Percentiles rank a stretch among this genome's conserved stretches.
phyloP scores from a whole-genome alignment of 1,139 yeast genomes.

The Kluyveromyces sp. region DNA sequence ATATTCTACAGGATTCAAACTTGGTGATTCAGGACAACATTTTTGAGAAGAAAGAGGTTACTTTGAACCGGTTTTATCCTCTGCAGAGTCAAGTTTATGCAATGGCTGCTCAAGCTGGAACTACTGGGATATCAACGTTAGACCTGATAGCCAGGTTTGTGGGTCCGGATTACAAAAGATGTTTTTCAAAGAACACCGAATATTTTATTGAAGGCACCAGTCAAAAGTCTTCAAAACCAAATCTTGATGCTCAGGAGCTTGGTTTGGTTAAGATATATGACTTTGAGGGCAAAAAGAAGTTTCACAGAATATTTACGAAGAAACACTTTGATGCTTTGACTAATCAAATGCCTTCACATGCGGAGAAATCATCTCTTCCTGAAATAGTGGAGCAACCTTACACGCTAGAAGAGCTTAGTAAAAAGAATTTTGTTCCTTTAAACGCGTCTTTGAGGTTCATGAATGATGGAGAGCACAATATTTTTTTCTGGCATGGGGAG shows the following conservation, averaged over 20 bases:
- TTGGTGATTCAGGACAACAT: conserved; percentile 26
- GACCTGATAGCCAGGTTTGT: conserved; percentile 42
- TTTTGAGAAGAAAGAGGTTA: conserved; percentile 16
- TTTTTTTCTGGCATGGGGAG: conserved; percentile 32
- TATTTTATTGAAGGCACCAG: conserved; percentile 34
- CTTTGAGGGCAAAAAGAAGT: conserved; percentile 66
- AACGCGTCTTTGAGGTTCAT: conserved; percentile 28
- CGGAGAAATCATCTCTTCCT: background rate
- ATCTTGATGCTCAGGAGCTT: conserved; percentile 24
- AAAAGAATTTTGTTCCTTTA: conserved; percentile 19
- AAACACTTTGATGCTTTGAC: conserved; percentile 34
- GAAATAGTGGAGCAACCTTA: conserved; percentile 11
- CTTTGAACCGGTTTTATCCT: conserved; percentile 52
- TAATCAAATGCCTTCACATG: conserved; percentile 9
- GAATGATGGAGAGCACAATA: conserved; percentile 16
- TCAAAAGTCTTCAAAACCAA: conserved; percentile 24
- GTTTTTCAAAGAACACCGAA: conserved; percentile 46
- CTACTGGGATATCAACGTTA: conserved; percentile 52
- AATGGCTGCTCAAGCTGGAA: conserved; percentile 36
- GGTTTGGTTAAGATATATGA: conserved; percentile 59
- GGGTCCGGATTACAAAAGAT: conserved; percentile 49
- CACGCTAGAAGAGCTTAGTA: conserved; percentile 16
- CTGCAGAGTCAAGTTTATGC: conserved; percentile 55
- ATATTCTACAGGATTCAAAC: conserved; percentile 28
- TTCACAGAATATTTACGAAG: conserved; percentile 58